phyloP scores from a whole-genome alignment of 768 basidiomycete species.

The Lactarius vividus region DNA sequence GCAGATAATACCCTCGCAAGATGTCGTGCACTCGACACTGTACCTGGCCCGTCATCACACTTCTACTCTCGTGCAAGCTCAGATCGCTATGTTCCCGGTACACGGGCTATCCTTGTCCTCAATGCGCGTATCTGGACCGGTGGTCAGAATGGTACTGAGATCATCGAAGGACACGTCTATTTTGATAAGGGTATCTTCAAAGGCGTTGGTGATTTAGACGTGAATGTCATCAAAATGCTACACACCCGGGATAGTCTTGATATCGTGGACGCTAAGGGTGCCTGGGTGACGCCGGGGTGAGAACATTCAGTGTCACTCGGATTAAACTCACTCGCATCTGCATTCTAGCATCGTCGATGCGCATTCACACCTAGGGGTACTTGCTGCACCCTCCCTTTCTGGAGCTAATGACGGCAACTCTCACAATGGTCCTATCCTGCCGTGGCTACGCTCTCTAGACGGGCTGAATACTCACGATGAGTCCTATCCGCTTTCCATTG shows the following conservation, averaged over 20 bases:
- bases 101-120: constrained; percentile 51
- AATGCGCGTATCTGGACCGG: constrained; percentile 86
- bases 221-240: constrained; percentile 1
- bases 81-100: constrained; percentile 56
- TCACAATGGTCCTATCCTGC: constrained; percentile 41
- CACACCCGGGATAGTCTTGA: constrained; percentile 29
- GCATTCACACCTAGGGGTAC: constrained; percentile 57
- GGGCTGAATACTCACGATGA: constrained; percentile 80
- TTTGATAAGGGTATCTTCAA: constrained; percentile 64
- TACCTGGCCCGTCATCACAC: constrained; percentile 39
- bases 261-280: constrained; percentile 55
- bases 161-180: constrained; percentile 57
- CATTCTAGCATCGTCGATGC: constrained; percentile 47
- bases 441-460: constrained; percentile 76
- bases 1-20: constrained; percentile 33
- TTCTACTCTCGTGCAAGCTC: constrained; percentile 40
- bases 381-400: constrained; percentile 27
- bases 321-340: not conserved
- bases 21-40: constrained; percentile 37
- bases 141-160: constrained; percentile 49
- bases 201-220: constrained; percentile 43
- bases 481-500: constrained; percentile 62
- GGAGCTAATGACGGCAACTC: constrained; percentile 60
- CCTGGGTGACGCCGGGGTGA: constrained; percentile 62
- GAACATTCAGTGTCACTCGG: not conserved